These are phyloP conservation scores for Penicillium argentinense DNA, from an alignment of 495 filamentous ascomycete species.

Conservation along the genomic window DNA sequence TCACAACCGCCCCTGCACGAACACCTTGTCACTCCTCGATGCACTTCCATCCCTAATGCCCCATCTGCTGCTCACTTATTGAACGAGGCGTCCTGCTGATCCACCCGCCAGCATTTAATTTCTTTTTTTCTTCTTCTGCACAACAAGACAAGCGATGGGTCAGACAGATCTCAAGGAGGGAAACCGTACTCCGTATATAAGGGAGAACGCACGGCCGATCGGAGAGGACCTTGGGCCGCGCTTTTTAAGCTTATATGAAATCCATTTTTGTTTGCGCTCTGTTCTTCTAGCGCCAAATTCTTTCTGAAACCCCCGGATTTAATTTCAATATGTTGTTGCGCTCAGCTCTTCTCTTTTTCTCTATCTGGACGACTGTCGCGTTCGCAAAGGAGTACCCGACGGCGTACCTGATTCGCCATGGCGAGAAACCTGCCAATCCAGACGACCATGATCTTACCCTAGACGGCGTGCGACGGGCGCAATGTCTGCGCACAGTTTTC, in stretches of 20 bases:
- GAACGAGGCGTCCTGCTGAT: not conserved
- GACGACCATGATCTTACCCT: slow-evolving; percentile 39
- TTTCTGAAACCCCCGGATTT: not conserved
- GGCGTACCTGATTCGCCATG: slow-evolving; percentile 55
- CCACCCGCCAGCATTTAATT: not conserved
- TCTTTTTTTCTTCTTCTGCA: not conserved
- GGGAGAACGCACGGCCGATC: not conserved
- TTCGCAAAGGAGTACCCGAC: slow-evolving; percentile 18
- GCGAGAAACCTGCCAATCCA: slow-evolving; percentile 46
- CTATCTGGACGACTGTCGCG: not conserved
- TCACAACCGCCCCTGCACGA: slow-evolving; percentile 1
- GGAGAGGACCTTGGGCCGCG: not conserved
- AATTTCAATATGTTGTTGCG: not conserved
- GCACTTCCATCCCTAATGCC: not conserved
- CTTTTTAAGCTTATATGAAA: not conserved
- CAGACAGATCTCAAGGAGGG: too few species aligned
- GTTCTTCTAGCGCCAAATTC: not conserved
- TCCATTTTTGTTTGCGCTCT: not conserved
- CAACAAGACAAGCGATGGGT: not conserved
- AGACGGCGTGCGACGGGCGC: slow-evolving; percentile 43
- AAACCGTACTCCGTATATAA: not conserved
- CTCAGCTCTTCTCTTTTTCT: slow-evolving; percentile 2
- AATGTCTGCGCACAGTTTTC: slow-evolving; percentile 47
- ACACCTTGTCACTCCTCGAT: slow-evolving; percentile 3
- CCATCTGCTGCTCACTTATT: slow-evolving; percentile 2